Base-by-base conservation (phyloP, 2,329 filamentous ascomycete genomes). In the Ophiostoma populinum region DNA sequence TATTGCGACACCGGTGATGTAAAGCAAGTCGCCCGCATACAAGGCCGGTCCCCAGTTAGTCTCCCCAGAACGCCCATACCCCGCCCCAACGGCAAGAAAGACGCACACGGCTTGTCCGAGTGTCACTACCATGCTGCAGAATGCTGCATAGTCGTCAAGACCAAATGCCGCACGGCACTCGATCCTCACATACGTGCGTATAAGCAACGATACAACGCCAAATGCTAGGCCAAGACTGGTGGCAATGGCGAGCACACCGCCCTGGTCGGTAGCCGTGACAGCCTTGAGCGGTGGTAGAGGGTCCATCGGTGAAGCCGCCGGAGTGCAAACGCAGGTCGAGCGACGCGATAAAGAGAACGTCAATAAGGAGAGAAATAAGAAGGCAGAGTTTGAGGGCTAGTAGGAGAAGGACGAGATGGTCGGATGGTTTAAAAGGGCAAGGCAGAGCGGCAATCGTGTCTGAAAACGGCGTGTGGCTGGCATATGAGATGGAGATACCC, bases 11-110 rank as follows among this genome's bases (percentile, higher is more conserved):
- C 51, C 47, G 21, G 58, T 26, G 27, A 64, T 42, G 35, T 55
- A 58, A 36, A 65, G 48, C n/a, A 61, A 45, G 39, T 65, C 56
- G 39, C 52, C 52, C 26, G 51, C 46, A 36, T 55, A 56, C 22
- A 55, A 44, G 36, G 7, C 37, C 39, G 17, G 22, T 9, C 2
- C 18, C 16, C n/a, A 31, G 34, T 27, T 53, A 55, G 5, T n/a
- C n/a, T n/a, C n/a, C n/a, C n/a, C n/a, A n/a, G n/a, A n/a, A n/a
- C n/a, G n/a, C n/a, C 60, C 60, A 42, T 58, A 57, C 3, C 60
- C 59, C 28, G 49, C 42, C 8, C 49, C 42, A 2, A 60, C 50
- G 30, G 53, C 51, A 1, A 50, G 40, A 19, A 62, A 56, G 0
- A 58, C 48, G 6, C 57, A 33, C 1, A 50, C 47, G 5, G 52